A percentile compares a stretch with the other conserved stretches of the same genome.
Evolutionary conservation across 441 rosid species (phyloP).

Genomic region (Viola pubescens): DNA sequence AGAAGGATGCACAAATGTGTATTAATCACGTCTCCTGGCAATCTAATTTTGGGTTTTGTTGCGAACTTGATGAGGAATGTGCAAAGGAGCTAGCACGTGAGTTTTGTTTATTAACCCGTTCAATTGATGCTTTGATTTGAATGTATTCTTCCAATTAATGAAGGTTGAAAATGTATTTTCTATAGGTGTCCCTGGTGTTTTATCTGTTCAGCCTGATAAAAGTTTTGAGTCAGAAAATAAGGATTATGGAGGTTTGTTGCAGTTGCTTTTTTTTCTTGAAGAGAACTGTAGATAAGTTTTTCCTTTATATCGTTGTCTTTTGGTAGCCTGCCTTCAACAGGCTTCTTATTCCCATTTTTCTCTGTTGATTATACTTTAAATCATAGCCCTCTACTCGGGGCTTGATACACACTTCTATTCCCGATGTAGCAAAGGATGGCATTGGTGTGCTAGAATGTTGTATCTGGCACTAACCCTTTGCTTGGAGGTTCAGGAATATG

Average conservation of each 20-base stretch:
- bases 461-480: neutral
- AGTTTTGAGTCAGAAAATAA: conserved; percentile 51
- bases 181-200: conserved; percentile 84
- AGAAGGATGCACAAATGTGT: conserved; percentile 86
- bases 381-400: no score
- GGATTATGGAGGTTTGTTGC: conserved; percentile 52
- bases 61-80: conserved; percentile 72
- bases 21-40: conserved; percentile 85
- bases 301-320: no score
- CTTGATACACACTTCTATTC: no score
- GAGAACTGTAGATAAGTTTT: no score
- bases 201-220: conserved; percentile 65
- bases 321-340: no score
- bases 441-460: no score
- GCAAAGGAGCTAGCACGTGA: conserved; percentile 68
- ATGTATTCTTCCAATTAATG: conserved; percentile 10
- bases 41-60: conserved; percentile 62
- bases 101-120: conserved; percentile 11
- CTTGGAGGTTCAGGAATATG: neutral
- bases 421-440: no score
- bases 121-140: conserved; percentile 4
- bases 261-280: neutral
- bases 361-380: no score
- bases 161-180: conserved; percentile 9
- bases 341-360: no score